These are phyloP conservation scores for Salix suchowensis DNA, from an alignment of 345 rosid species.

Conservation along the genomic window DNA sequence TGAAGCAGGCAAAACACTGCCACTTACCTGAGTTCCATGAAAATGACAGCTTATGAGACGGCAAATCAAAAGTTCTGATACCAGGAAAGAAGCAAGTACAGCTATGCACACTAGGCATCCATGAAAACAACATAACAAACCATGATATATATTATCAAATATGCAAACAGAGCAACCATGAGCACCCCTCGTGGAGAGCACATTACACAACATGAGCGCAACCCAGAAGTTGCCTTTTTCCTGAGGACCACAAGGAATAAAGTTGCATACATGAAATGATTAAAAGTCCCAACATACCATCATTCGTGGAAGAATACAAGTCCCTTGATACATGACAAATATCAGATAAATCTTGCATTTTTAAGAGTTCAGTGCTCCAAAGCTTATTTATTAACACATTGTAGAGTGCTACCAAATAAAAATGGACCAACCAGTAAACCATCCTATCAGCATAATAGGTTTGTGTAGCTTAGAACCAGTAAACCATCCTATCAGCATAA, in stretches of 20 bases:
- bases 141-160: neutral
- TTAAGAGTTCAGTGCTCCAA: neutral
- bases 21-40: slow-evolving; percentile 57
- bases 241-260: neutral
- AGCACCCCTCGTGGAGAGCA: neutral
- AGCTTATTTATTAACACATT: neutral
- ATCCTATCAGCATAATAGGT: neutral
- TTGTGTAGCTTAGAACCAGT: neutral
- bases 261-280: neutral
- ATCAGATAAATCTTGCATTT: neutral
- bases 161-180: neutral
- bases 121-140: neutral
- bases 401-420: neutral
- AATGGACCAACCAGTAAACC: neutral
- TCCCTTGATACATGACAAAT: neutral
- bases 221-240: neutral
- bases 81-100: neutral
- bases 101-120: neutral
- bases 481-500: neutral
- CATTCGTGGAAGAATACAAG: neutral
- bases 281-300: neutral
- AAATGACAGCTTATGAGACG: neutral
- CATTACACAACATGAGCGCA: neutral
- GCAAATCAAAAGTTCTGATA: neutral
- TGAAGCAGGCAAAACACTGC: slow-evolving; percentile 95